Evolutionary conservation across 1,139 yeast species (phyloP).

Genomic region (Pichia sorboxylosa): DNA sequence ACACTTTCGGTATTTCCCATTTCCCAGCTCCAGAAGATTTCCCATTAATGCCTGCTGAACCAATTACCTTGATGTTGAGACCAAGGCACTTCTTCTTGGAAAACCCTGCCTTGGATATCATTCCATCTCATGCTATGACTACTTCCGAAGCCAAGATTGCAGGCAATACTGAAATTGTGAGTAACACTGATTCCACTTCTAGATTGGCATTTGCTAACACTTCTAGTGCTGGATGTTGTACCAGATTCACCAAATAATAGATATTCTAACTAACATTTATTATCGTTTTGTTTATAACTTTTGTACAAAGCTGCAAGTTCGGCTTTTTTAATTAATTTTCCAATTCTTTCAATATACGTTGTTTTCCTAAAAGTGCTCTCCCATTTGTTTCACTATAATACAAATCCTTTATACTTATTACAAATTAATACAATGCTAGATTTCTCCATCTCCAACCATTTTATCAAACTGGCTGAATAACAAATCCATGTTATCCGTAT

Average conservation of each 20-base stretch:
- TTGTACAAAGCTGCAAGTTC: background rate
- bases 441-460: slow-evolving; percentile 15
- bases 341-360: no score
- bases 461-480: slow-evolving; percentile 23
- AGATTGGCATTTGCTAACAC: slow-evolving; percentile 31
- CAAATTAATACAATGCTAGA: no score
- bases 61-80: slow-evolving; percentile 59
- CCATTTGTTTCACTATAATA: no score
- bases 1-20: slow-evolving; percentile 75
- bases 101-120: slow-evolving; percentile 66
- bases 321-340: background rate
- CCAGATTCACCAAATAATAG: slow-evolving; percentile 12
- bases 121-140: slow-evolving; percentile 57
- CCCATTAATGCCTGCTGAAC: slow-evolving; percentile 84
- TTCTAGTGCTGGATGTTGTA: slow-evolving; percentile 14
- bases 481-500: slow-evolving; percentile 22
- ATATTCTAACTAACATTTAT: no score
- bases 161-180: slow-evolving; percentile 33
- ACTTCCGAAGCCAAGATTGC: slow-evolving; percentile 42
- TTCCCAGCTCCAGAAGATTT: slow-evolving; percentile 85
- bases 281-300: background rate
- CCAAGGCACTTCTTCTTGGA: slow-evolving; percentile 70
- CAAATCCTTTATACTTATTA: no score
- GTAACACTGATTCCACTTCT: slow-evolving; percentile 38
- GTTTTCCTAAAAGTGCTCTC: no score